Base-by-base conservation (phyloP, 2,329 filamentous ascomycete species). In the Fusarium sp. region DNA sequence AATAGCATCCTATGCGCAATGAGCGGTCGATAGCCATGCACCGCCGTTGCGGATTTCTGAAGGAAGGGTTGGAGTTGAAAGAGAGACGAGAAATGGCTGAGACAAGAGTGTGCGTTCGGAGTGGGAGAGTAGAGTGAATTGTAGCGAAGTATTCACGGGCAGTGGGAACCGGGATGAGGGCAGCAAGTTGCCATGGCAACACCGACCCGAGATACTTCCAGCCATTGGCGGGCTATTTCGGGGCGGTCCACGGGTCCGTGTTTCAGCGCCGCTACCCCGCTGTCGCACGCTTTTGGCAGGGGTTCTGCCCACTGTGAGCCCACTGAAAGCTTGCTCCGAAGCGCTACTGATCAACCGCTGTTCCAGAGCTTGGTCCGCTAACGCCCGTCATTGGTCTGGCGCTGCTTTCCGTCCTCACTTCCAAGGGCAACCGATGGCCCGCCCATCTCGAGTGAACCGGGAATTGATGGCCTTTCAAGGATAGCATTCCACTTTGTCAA, bases 191-290 rank as follows among this genome's bases (percentile, higher is more conserved):
- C 64, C 62, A 79, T 66, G 67, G 76, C 77, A 79, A 79, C 77
- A 11, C 27, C 20, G 52, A 24, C 60, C 27, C 40, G 27, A 57
- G 31, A 37, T 37, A 56, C 42, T 35, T 31, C 59, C 54, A 63
- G 60, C 52, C 58, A 70, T 71, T 76, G 73, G 71, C 73, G 69
- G 71, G 74, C 69, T 74, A 68, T 70, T 72, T 73, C 67, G 64
- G 60, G 73, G 73, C 35, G 62, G 60, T 59, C 69, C 62, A 57
- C 63, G 75, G 62, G 60, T 59, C 69, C 62, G 59, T 69, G 76
- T 79, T 78, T 76, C 71, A 77, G 62, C 60, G 62, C 57, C 31
- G 45, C 54, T 78, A 78, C 76, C 76, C 76, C 76, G 76, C 76
- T 76, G 74, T 70, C 71, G 76, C 66, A 67, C 69, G 59, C 76